phyloP scores from a whole-genome alignment of 192 early-diverging fungal species.

The Backusella australiensis region DNA sequence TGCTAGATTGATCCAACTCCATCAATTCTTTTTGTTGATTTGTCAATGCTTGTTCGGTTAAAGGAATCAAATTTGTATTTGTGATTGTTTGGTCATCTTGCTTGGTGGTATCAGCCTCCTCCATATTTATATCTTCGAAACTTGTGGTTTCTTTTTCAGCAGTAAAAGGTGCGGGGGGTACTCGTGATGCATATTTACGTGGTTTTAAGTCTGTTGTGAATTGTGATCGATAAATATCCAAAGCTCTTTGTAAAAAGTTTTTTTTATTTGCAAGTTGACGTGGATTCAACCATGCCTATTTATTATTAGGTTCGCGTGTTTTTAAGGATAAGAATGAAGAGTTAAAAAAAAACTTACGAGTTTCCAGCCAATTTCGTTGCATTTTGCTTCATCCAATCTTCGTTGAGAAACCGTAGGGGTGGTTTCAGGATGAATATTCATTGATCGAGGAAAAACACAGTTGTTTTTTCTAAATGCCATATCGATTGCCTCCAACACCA shows the following conservation, averaged over 20 bases:
- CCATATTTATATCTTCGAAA: not conserved
- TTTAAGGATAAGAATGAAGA: not conserved
- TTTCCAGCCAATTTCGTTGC: slow-evolving; percentile 68
- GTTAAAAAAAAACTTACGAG: slow-evolving; percentile 38
- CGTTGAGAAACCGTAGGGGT: slow-evolving; percentile 28
- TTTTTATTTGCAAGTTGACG: slow-evolving; percentile 21
- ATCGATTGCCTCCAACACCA: slow-evolving; percentile 39
- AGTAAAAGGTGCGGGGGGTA: slow-evolving; percentile 4
- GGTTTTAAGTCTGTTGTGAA: slow-evolving; percentile 21
- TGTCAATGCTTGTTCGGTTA: not conserved
- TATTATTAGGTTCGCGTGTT: slow-evolving; percentile 7
- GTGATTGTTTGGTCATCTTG: not conserved
- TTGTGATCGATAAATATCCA: slow-evolving; percentile 14
- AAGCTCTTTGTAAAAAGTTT: slow-evolving; percentile 11
- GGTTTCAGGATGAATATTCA: slow-evolving; percentile 19
- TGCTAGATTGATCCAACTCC: not conserved
- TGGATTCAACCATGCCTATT: slow-evolving; percentile 27
- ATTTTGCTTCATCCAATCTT: slow-evolving; percentile 41
- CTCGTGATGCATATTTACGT: slow-evolving; percentile 16
- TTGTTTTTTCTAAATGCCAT: slow-evolving; percentile 50
- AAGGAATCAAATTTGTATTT: not conserved
- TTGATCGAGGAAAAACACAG: slow-evolving; percentile 53
- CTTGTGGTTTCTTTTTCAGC: not conserved
- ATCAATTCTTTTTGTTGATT: not conserved
- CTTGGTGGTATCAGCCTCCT: not conserved